Percentiles rank a stretch among this genome's conserved stretches.
These are phyloP conservation scores for Aspergillus nidulans DNA, from an alignment of 495 filamentous ascomycete genomes.

Conservation along the genomic window DNA sequence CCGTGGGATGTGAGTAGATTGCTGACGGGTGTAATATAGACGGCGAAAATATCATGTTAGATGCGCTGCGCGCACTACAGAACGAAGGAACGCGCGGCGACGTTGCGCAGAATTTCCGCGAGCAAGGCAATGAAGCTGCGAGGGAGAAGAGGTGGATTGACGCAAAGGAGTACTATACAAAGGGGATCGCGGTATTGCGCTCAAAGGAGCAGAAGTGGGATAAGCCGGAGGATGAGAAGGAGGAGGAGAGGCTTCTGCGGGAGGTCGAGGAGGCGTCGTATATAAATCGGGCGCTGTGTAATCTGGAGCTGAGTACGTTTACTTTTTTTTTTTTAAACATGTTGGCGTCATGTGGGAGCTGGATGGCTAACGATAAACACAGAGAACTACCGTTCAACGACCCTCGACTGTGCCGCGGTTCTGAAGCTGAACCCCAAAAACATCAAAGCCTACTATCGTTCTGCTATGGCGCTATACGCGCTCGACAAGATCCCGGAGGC, in stretches of 20 bases:
- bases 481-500: slow-evolving; percentile 72
- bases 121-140: slow-evolving; percentile 87
- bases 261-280: slow-evolving; percentile 68
- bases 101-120: slow-evolving; percentile 71
- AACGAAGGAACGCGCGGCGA: slow-evolving; percentile 89
- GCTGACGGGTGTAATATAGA: slow-evolving; percentile 21
- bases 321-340: not conserved
- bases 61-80: slow-evolving; percentile 81
- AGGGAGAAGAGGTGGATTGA: slow-evolving; percentile 69
- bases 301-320: slow-evolving; percentile 64
- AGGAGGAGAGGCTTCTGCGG: slow-evolving; percentile 54
- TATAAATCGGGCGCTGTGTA: slow-evolving; percentile 81
- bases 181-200: slow-evolving; percentile 65
- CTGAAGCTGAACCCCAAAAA: slow-evolving; percentile 72
- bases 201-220: slow-evolving; percentile 53
- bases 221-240: slow-evolving; percentile 39
- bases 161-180: slow-evolving; percentile 87
- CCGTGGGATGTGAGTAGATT: slow-evolving; percentile 1
- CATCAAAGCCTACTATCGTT: slow-evolving; percentile 86
- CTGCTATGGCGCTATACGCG: slow-evolving; percentile 66
- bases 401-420: slow-evolving; percentile 73
- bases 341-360: not conserved
- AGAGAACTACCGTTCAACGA: slow-evolving; percentile 83
- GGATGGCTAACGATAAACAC: slow-evolving; percentile 11
- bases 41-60: slow-evolving; percentile 68